Conservation (phyloP, 2,329 filamentous ascomycete genomes). For the Diaporthe sp. region DNA sequence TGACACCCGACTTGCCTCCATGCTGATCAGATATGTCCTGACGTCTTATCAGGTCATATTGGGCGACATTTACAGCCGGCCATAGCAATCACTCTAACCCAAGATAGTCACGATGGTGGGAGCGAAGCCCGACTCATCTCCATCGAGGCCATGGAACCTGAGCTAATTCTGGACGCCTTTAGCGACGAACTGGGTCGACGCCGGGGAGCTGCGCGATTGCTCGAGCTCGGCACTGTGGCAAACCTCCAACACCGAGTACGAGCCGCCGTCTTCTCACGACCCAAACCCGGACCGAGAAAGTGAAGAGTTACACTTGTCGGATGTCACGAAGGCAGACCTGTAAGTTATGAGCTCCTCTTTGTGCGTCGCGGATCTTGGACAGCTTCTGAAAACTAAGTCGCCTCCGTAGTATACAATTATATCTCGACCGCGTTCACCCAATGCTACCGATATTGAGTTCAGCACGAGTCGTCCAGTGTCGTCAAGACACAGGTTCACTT, state of each 20-base stretch:
- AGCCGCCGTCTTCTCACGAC: background rate
- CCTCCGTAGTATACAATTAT: background rate
- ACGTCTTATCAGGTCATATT: background rate
- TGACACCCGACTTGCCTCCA: background rate
- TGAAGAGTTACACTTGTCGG: background rate
- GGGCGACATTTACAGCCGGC: background rate
- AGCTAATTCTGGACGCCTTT: background rate
- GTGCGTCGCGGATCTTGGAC: background rate
- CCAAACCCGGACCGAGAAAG: background rate
- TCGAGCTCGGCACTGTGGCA: background rate
- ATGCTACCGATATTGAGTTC: background rate
- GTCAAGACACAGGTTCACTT: background rate
- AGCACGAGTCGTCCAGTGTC: background rate
- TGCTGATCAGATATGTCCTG: background rate
- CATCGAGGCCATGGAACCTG: background rate
- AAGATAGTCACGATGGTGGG: background rate
- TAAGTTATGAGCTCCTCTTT: background rate
- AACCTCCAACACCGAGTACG: background rate
- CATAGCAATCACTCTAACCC: background rate
- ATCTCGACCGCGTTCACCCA: background rate
- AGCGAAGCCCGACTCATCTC: background rate
- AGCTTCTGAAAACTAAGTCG: background rate
- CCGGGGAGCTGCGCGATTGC: background rate
- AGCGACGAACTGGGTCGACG: background rate
- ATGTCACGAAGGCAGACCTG: background rate